Evolutionary conservation across 78 protist species (phyloP).

Genomic region (Dictyostelium brefeldianum): DNA sequence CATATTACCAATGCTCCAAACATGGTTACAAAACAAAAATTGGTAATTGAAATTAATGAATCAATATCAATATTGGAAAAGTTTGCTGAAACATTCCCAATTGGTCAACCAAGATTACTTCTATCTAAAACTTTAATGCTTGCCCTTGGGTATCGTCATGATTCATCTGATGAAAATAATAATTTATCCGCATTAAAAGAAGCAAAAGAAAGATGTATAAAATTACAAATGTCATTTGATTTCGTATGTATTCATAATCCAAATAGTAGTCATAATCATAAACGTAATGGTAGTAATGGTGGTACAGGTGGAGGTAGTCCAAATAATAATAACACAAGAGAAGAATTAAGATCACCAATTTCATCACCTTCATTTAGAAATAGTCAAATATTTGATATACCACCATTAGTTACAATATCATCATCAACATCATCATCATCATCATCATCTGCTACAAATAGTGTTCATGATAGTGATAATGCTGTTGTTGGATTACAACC

Average conservation of each 20-base stretch:
- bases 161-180: neutral
- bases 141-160: slow-evolving; percentile 1
- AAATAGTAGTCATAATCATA: neutral
- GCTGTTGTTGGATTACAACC: neutral
- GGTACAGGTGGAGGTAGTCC: neutral
- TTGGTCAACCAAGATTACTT: slow-evolving; percentile 56
- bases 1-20: neutral
- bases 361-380: neutral
- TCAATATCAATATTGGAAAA: neutral
- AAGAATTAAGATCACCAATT: neutral
- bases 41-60: slow-evolving; percentile 32
- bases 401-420: neutral
- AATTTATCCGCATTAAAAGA: slow-evolving; percentile 30
- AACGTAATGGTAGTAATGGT: neutral
- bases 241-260: slow-evolving; percentile 24
- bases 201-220: slow-evolving; percentile 36
- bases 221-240: slow-evolving; percentile 40
- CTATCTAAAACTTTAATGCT: slow-evolving; percentile 9
- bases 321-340: neutral
- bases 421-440: neutral
- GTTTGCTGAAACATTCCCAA: slow-evolving; percentile 44
- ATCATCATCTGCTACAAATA: no score
- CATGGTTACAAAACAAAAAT: neutral
- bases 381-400: neutral
- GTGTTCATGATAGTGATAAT: slow-evolving; percentile 12